Base-by-base conservation (phyloP, 192 early-diverging fungal genomes). In the Coemansia javaensis region DNA sequence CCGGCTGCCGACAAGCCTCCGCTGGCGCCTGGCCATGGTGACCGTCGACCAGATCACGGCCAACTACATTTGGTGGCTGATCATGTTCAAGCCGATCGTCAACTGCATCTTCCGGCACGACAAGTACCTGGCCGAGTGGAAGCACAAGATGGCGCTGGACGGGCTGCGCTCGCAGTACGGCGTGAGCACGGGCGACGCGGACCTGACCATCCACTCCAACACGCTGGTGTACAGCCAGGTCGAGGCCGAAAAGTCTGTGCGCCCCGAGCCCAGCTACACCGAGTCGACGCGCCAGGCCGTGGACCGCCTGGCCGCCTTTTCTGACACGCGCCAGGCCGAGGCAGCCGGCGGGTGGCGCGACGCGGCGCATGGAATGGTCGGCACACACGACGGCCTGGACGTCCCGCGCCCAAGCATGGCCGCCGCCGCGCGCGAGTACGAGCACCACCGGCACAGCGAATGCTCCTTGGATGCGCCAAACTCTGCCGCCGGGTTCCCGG, bases 11-110 rank as follows among this genome's bases (percentile, higher is more conserved):
- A 59, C 56, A 13, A 45, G 31, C 2, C 56, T 75, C 18, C 40
- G 44, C 32, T 63, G 72, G 53, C 59, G 64, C 7, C 32, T 66
- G 10, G 42, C 54, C 34, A 45, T 75, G 9, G 44, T 62, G 9
- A 23, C 59, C 1, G 48, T 59, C 11, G 60, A 67, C 37, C 60
- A 67, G 36, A 33, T 75, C 14, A 59, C 64, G 0, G 56, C 60
- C 31, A 66, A 75, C 40, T 61, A 59, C 10, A 67, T 75, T 17
- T 75, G 64, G 59, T 75, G 72, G 72, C 53, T 62, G 12, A 75
- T 75, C 27, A 75, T 75, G 72, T 51, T 65, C 45, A 66, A 63
- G 56, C 59, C 72, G 6, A 45, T 75, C 10, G 49, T 42, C 32
- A 63, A 66, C 27, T 67, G 72, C 39, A 34, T 75, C 30, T 75